Percentiles rank a stretch among this genome's conserved stretches.
These are phyloP conservation scores for Pichia sp. DNA, from an alignment of 1,139 yeast genomes.

Conservation along the genomic window DNA sequence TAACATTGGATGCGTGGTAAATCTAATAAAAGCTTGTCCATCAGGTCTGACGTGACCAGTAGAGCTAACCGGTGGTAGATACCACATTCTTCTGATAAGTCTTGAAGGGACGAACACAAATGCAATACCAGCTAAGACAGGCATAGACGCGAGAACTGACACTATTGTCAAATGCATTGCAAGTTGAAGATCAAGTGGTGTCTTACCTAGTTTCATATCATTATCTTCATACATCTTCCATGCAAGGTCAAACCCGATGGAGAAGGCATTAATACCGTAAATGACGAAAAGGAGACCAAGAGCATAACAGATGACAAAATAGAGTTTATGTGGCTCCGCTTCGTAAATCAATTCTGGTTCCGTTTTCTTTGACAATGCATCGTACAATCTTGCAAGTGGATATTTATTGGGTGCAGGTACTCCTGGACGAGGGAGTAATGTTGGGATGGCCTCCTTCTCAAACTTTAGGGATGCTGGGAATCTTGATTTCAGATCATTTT, in stretches of 20 bases:
- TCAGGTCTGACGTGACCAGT: constrained; percentile 28
- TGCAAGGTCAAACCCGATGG: constrained; percentile 51
- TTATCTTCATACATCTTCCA: constrained; percentile 54
- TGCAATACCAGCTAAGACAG: constrained; percentile 34
- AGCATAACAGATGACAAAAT: constrained; percentile 63
- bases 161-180: constrained; percentile 31
- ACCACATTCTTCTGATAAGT: constrained; percentile 69
- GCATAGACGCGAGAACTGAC: constrained; percentile 37
- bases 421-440: constrained; percentile 64
- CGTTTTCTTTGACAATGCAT: constrained; percentile 46
- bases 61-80: constrained; percentile 39
- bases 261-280: constrained; percentile 56
- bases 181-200: constrained; percentile 22
- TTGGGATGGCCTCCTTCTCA: constrained; percentile 58
- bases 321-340: constrained; percentile 75
- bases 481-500: constrained; percentile 41
- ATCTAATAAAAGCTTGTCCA: constrained; percentile 38
- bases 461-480: constrained; percentile 56
- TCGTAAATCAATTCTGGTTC: constrained; percentile 75
- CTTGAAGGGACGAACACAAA: constrained; percentile 55
- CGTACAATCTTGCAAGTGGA: constrained; percentile 58
- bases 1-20: constrained; percentile 66
- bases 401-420: constrained; percentile 62
- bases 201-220: constrained; percentile 33
- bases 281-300: constrained; percentile 61